Percentiles rank a stretch among this genome's conserved stretches.
Evolutionary conservation across 2,329 filamentous ascomycete genomes (phyloP).

Genomic region (Monosporascus ibericus): DNA sequence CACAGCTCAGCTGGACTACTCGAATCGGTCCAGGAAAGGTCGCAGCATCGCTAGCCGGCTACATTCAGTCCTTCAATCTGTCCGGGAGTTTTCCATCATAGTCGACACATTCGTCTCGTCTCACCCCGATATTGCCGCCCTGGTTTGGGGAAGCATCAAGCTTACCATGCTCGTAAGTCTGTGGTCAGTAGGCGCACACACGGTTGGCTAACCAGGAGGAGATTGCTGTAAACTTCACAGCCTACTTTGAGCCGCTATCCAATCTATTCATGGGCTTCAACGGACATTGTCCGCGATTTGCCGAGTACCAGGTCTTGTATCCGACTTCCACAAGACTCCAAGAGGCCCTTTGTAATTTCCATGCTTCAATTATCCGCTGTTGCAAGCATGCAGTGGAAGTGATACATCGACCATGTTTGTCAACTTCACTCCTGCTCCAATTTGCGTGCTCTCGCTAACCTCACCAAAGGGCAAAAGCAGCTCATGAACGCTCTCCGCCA

Average conservation of each 20-base stretch:
- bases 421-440: neutral
- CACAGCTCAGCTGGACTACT: conserved; percentile 24
- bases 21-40: conserved; percentile 14
- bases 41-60: conserved; percentile 24
- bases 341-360: conserved; percentile 27
- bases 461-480: conserved; percentile 1
- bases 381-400: conserved; percentile 25
- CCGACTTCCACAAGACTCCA: conserved; percentile 27
- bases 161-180: conserved; percentile 29
- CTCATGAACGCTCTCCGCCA: neutral
- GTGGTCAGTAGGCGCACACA: neutral
- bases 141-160: conserved; percentile 37
- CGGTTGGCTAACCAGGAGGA: conserved; percentile 7
- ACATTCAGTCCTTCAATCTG: conserved; percentile 26
- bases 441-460: neutral
- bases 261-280: conserved; percentile 29
- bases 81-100: conserved; percentile 29
- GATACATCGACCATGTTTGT: conserved; percentile 19
- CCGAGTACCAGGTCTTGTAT: conserved; percentile 30
- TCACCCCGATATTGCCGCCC: conserved; percentile 28
- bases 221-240: conserved; percentile 26
- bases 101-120: conserved; percentile 32
- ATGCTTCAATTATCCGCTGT: conserved; percentile 28
- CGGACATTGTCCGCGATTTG: conserved; percentile 27
- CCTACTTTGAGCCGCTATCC: conserved; percentile 34